Evolutionary conservation across 306 rosid species (phyloP).

Genomic region (Begonia peltatifolia): DNA sequence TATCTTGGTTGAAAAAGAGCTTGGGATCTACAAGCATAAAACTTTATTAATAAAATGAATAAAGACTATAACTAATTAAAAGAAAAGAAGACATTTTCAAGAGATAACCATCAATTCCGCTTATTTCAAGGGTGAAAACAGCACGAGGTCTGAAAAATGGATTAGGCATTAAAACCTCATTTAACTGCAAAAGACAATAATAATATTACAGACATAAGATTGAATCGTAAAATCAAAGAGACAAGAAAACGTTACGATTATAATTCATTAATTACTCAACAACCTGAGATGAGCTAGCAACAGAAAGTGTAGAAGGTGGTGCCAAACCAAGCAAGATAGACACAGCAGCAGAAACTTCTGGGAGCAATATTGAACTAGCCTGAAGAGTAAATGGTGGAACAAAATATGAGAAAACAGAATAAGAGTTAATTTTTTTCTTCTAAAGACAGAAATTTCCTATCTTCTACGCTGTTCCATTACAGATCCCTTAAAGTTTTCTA

Average conservation of each 20-base stretch:
- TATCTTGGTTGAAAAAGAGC: conserved; percentile 23
- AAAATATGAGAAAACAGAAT: not conserved
- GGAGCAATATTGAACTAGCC: conserved; percentile 41
- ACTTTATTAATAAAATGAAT: not conserved
- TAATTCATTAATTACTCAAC: conserved; percentile 9
- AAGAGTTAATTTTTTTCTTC: not conserved
- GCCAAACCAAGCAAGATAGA: conserved; percentile 83
- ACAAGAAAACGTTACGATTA: conserved; percentile 4
- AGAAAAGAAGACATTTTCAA: not conserved
- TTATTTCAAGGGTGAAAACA: conserved; percentile 63
- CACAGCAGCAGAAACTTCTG: conserved; percentile 67
- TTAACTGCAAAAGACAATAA: conserved; percentile 47
- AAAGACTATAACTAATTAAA: not conserved
- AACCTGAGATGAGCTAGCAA: conserved; percentile 76
- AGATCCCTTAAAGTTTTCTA: not conserved
- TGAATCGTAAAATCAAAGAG: not conserved
- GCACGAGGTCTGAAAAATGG: conserved; percentile 85
- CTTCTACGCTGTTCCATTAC: not conserved
- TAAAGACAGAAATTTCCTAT: too few species aligned
- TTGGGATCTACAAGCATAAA: conserved; percentile 37
- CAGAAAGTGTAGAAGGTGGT: conserved; percentile 58
- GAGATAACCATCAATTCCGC: conserved; percentile 49
- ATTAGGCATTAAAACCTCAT: conserved; percentile 67
- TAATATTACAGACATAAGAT: conserved; percentile 13
- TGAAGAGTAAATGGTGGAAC: conserved; percentile 18